Base-by-base conservation (phyloP, 306 rosid genomes). In the Hylodesmum podocarpum region DNA sequence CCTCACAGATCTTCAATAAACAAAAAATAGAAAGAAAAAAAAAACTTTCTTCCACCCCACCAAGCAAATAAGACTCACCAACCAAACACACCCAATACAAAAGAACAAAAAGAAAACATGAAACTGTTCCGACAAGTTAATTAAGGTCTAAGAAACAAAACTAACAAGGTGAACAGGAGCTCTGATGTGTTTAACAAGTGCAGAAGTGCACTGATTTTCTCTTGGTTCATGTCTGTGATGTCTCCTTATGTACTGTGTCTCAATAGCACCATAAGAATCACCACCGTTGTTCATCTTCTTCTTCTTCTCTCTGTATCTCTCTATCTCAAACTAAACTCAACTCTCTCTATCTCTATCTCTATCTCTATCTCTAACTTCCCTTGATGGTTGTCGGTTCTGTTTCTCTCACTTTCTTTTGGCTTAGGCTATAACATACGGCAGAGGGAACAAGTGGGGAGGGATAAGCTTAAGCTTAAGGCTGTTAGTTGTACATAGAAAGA, bases 131-230 rank as follows among this genome's bases (percentile, higher is more conserved):
- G 22, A 59, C 16, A 3, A 28, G 21, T 5, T 4, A 57, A 51
- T 15, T 8, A 43, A 50, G 39, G 22, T 21, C 0, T 44, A 12
- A 58, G n/a, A 37, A 28, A 53, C 2, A 27, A 27, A 77, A 84
- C 88, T 73, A 72, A 96, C 99, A 66, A 96, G 96, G 4, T 88
- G 94, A 78, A 88, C 89, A 24, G 98, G 99, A 14, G 99, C 98
- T 61, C 75, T 91, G 81, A 96, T 85, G 84, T 91, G 97, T 83
- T 86, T 92, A 36, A 92, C 93, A 36, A 96, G 80, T 8, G 96
- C 91, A n/a, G 99, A 89, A 34, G 98, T 83, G 83, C 99, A 93
- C 91, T 96, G 99, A 24, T 82, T 87, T 18, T 87, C 91, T 68
- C 83, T 85, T 27, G 88, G 86, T 10, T 89, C 90, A 61, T 96